A percentile compares a stretch with the other conserved stretches of the same genome.
Conservation (phyloP, 371 early-diverging fungal genomes). For the Catenaria anguillulae region DNA sequence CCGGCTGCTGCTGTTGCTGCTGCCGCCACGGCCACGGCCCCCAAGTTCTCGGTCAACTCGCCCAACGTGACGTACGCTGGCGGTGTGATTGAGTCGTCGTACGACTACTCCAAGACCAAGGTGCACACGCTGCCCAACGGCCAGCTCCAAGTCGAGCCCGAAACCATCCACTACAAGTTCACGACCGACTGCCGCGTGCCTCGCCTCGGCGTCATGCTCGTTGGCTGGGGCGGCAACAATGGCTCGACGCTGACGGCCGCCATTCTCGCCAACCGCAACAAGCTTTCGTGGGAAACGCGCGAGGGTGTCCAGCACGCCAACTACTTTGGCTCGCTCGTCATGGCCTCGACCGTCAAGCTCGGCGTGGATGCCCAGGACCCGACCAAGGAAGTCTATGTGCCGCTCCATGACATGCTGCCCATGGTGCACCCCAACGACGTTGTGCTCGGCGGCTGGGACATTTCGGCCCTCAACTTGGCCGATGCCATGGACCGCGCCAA, state of each 20-base stretch:
- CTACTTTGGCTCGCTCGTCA: constrained; percentile 90
- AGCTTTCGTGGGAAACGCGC: constrained; percentile 80
- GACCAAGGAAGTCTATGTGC: constrained; percentile 74
- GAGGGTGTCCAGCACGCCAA: constrained; percentile 77
- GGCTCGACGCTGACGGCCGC: constrained; percentile 92
- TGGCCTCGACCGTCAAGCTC: constrained; percentile 85
- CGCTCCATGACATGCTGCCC: constrained; percentile 77
- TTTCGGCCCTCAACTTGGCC: constrained; percentile 64
- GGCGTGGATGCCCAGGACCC: constrained; percentile 53
- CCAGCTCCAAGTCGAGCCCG: constrained; percentile 57
- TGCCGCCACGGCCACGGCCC: constrained; percentile 17
- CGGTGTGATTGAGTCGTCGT: constrained; percentile 15
- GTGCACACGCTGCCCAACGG: constrained; percentile 19
- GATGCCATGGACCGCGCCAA: constrained; percentile 83
- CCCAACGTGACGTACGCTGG: constrained; percentile 75
- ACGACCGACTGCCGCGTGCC: constrained; percentile 69
- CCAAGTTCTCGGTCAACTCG: constrained; percentile 66
- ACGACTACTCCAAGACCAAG: constrained; percentile 6
- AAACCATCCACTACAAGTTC: constrained; percentile 72
- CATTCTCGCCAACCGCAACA: constrained; percentile 76
- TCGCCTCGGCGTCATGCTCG: constrained; percentile 77
- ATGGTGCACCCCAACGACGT: constrained; percentile 91
- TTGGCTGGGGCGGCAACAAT: constrained; percentile 98
- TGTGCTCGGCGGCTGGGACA: constrained; percentile 96
- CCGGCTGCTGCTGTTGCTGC: too few species aligned